Conservation (phyloP, 176 grass and related monocot species). For the Aegilops tauschii region DNA sequence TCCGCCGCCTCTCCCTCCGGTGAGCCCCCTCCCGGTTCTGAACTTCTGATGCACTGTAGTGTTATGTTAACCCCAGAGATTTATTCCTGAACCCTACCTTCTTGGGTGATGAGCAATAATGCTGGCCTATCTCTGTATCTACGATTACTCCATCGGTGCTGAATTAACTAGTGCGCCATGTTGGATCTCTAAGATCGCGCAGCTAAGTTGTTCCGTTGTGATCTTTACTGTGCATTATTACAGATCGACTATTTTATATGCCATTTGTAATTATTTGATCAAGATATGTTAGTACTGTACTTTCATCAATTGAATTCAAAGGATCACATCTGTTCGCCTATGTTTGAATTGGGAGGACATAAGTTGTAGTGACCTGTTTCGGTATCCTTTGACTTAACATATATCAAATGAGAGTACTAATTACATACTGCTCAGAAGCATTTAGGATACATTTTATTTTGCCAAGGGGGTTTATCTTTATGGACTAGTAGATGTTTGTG, state of each 20-base stretch:
- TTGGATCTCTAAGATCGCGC: not conserved
- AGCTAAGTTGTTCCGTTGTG: not conserved
- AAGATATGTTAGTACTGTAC: no score
- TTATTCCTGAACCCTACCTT: no score
- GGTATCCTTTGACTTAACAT: not conserved
- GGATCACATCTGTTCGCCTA: not conserved
- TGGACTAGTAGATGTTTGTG: not conserved
- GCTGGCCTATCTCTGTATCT: no score
- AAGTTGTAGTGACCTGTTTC: constrained; percentile 20
- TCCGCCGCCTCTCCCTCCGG: not conserved
- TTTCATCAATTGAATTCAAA: not conserved
- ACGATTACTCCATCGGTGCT: no score
- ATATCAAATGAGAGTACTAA: not conserved
- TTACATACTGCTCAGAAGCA: not conserved
- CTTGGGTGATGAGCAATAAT: no score
- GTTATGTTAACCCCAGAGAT: no score
- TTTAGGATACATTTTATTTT: not conserved
- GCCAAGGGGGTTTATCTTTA: no score
- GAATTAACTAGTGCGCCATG: not conserved
- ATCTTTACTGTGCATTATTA: not conserved
- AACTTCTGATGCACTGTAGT: no score
- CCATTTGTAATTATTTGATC: no score
- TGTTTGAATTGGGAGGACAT: constrained; percentile 16
- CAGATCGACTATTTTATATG: no score
- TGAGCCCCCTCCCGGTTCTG: not conserved